Base-by-base conservation (phyloP, 2,329 filamentous ascomycete genomes). In the Trichoderma pleuroti region DNA sequence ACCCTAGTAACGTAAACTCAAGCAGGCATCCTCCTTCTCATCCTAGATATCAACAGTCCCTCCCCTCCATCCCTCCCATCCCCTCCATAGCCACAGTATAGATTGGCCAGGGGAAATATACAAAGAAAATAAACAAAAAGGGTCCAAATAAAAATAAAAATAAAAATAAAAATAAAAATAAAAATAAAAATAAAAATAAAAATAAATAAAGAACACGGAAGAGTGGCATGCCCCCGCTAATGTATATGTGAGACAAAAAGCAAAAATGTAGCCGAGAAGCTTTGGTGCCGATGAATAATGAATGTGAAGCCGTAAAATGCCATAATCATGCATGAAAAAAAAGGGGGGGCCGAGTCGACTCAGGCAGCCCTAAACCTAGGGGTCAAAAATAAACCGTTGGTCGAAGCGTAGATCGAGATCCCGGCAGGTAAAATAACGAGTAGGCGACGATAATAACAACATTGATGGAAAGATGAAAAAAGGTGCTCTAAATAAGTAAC, bases 221-320 rank as follows among this genome's bases (percentile, higher is more conserved):
- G 36, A 67, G 52, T 59, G 34, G 34, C 64, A 67, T 67, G n/a
- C 56, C 54, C 52, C 64, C 64, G 64, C 64, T 67, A 46, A 32
- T 67, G 64, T 59, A 46, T 67, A 59, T 67, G 64, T 56, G 32
- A 46, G 36, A 67, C 26, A 46, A 32, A 54, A 68, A 30, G 24
- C 34, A 46, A 46, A 62, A 46, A 34, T 57, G 54, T 32, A 68
- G 65, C 65, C n/a, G 54, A 60, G 65, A 56, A 32, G 54, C 36
- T 46, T 49, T 59, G 54, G n/a, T 68, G 65, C 52, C 54, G 18
- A 32, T 30, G 54, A 46, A 60, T 57, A 68, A 68, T 60, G 65
- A 68, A 68, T 54, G 65, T 68, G 42, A 68, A 68, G 65, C 65
- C 65, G 65, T 68, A 60, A 68, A 42, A 68, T 68, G 65, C 65